Evolutionary conservation across 176 grass and related monocot species (phyloP), one percentile per base, ranked within the genome.

Genomic region (Luzula sylvatica): DNA sequence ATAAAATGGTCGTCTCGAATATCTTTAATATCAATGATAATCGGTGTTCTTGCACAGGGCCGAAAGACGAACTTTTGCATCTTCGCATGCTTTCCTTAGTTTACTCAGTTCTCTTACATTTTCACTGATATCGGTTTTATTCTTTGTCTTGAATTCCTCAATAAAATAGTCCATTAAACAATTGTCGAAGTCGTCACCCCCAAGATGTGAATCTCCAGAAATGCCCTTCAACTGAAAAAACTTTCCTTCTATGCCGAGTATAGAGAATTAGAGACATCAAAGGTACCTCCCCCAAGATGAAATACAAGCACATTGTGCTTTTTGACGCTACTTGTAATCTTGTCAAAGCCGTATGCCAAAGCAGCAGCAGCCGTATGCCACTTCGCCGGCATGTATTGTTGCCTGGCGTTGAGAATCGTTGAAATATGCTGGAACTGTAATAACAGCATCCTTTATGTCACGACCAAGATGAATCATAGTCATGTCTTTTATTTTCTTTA

Each of bases 301-400:
- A 96, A 96, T 51, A 95, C 88, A 53, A 95, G 80, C 30, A 96
- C 83, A 28, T 82, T 79, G 71, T 89, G 82, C 71, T 88, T 80
- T 3, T 67, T 71, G 2, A 65, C 49, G 66, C 65, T 69, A 21
- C 46, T 5, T 0, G 73, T 32, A 63, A 73, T 96, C 74, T 82
- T 96, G 63, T 86, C 84, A 7, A 96, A 75, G 0, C 89, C 83
- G 41, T 95, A 88, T 8, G 89, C 89, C 15, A 95, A 78, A 28
- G 80, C 83, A 0, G 89, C 89, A 0, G 89, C 83, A 0, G 83
- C 82, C 11, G 83, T 79, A 68, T 95, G 89, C 14, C 15, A 95
- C 88, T 23, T 75, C 66, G 2, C 83, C 80, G 14, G 89, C 89
- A 24, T 95, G 83, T 53, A 81, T 95, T 38, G 83, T 95, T 38